Evolutionary conservation across 2,329 filamentous ascomycete genomes (phyloP).

Genomic region (Aspergillus neoniger): DNA sequence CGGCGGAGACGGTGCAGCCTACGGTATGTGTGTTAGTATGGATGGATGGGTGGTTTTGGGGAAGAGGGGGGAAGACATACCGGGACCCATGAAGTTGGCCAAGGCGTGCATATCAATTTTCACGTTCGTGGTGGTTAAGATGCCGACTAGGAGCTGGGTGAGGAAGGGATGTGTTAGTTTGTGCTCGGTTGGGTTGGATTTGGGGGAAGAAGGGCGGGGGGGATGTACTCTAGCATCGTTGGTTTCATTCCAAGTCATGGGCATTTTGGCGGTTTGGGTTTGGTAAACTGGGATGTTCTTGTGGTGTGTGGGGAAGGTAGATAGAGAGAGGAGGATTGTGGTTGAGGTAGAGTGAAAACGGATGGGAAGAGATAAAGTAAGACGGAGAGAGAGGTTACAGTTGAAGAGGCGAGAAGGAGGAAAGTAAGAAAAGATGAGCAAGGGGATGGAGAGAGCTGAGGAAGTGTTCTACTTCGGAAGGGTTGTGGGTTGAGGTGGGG

Average conservation of each 20-base stretch:
- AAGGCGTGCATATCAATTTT: constrained; percentile 25
- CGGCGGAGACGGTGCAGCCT: constrained; percentile 27
- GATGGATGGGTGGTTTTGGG: neutral
- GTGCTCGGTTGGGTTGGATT: neutral
- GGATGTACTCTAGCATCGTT: constrained; percentile 31
- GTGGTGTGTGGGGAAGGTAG: too few species aligned
- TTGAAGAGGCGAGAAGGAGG: neutral
- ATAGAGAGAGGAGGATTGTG: neutral
- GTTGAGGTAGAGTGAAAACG: neutral
- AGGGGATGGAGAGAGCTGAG: neutral
- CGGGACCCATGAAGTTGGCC: constrained; percentile 27
- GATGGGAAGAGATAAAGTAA: neutral
- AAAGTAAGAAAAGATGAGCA: neutral
- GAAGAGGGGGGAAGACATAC: constrained; percentile 11
- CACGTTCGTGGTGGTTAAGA: constrained; percentile 18
- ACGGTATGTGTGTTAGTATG: neutral
- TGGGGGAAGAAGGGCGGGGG: neutral
- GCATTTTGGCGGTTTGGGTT: constrained; percentile 22
- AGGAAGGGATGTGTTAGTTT: neutral
- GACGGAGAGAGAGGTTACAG: neutral
- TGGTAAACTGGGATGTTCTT: too few species aligned
- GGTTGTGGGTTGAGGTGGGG: neutral
- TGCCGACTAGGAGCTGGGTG: constrained; percentile 26
- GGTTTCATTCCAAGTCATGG: constrained; percentile 31
- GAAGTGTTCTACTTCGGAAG: neutral